phyloP scores from a whole-genome alignment of 148 eudicot species.

The Vaccinium darrowii region DNA sequence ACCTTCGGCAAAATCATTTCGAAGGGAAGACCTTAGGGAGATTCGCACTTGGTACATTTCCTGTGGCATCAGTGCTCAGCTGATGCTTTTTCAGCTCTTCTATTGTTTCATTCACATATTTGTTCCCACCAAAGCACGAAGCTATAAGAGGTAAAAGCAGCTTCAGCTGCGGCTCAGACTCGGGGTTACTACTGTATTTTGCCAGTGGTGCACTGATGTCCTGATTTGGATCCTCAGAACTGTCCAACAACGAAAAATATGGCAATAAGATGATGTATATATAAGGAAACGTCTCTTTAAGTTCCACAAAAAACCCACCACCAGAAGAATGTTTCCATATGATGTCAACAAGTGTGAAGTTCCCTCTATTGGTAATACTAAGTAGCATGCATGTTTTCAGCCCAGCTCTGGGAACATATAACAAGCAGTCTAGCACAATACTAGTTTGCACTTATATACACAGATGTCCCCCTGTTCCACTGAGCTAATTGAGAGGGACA shows the following conservation, averaged over 20 bases:
- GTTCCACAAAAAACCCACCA: neutral
- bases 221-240: constrained; percentile 5
- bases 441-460: neutral
- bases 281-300: constrained; percentile 2
- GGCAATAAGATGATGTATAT: neutral
- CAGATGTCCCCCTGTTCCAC: neutral
- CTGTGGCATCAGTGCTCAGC: constrained; percentile 51
- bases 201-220: constrained; percentile 10
- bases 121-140: constrained; percentile 62
- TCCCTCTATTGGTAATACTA: neutral
- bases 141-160: constrained; percentile 66
- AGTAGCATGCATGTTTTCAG: neutral
- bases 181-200: constrained; percentile 59
- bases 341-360: neutral
- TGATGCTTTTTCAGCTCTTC: constrained; percentile 62
- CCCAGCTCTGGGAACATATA: neutral
- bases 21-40: constrained; percentile 71
- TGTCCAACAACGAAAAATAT: neutral
- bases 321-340: neutral
- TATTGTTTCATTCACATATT: constrained; percentile 55
- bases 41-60: constrained; percentile 33
- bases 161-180: constrained; percentile 70
- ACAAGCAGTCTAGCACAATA: neutral
- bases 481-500: neutral
- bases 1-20: constrained; percentile 86